Base-by-base conservation (phyloP, 768 basidiomycete genomes). In the Gyrodon lividus region DNA sequence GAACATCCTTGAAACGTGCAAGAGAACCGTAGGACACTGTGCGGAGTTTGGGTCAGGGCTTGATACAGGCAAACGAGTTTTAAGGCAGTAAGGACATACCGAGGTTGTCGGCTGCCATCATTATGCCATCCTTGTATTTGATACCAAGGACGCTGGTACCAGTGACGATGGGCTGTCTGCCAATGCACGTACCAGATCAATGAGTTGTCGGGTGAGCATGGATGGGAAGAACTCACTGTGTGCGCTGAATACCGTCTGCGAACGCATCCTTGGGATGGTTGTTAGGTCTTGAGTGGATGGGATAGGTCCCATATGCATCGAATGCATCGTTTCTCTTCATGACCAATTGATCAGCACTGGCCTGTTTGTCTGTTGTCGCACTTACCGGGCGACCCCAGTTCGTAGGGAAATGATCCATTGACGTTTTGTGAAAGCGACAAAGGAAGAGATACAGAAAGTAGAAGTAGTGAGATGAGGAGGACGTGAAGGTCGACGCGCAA, bases 101-200 rank as follows among this genome's bases (percentile, higher is more conserved):
- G 45, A 98, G 87, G 63, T 88, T 98, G 77, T 99, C 97, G 33
- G 97, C 94, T 26, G 97, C 94, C 78, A 99, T 85, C 91, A 99
- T 96, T 58, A 99, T 83, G 8, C 97, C 97, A 62, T 92, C 93
- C 70, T 95, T 93, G 79, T 81, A 98, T 72, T 91, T 90, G 71
- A 99, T 77, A 2, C 89, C 97, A 30, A 99, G 79, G 5, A 99
- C 93, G 50, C 88, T 91, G n/a, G 96, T 95, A 51, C 96, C 97
- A 0, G 96, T 98, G 8, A 98, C 92, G 54, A 98, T 86, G 9
- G 97, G 97, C 62, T 94, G 89, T 63, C 91, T 93, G 51, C 23
- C 50, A 28, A 14, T 6, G 46, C n/a, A 4, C n/a, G 46, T 20
- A 9, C 42, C n/a, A 26, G 17, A 12, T 17, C 30, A 23, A n/a